Percentiles rank a stretch among this genome's conserved stretches.
phyloP scores from a whole-genome alignment of 1,139 yeast species.

The Debaryomyces sp. region DNA sequence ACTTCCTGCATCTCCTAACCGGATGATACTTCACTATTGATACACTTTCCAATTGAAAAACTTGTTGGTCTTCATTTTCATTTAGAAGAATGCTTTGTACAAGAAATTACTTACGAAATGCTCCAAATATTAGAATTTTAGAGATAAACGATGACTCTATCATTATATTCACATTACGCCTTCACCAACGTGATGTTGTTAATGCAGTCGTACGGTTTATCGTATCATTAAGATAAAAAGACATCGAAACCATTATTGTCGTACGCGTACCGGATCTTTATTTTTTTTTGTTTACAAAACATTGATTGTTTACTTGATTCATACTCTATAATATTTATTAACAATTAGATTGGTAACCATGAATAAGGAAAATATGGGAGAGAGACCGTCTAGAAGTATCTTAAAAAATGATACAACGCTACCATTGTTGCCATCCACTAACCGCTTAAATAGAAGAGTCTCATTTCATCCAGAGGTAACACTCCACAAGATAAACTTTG shows the following conservation, averaged over 20 bases:
- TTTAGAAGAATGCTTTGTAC: no score
- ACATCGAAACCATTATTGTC: not conserved
- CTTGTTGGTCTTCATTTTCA: no score
- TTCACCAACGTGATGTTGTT: no score
- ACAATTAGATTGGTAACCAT: not conserved
- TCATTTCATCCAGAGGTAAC: conserved; percentile 81
- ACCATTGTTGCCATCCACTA: conserved; percentile 18
- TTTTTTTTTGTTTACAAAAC: conserved; percentile 5
- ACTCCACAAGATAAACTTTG: conserved; percentile 61
- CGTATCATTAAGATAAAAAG: not conserved
- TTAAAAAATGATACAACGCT: conserved; percentile 27
- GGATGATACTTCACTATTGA: no score
- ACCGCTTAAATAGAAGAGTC: conserved; percentile 49
- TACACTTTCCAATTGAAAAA: no score
- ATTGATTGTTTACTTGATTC: not conserved
- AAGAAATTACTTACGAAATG: no score
- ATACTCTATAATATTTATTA: not conserved
- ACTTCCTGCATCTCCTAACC: no score
- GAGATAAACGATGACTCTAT: no score
- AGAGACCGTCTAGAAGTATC: conserved; percentile 27
- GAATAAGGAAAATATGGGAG: conserved; percentile 9
- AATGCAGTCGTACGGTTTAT: not conserved
- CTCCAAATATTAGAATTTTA: no score
- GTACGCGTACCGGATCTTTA: not conserved
- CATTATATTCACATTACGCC: not conserved